phyloP scores from a whole-genome alignment of 768 basidiomycete species.

The Cystobasidium tubakii region DNA sequence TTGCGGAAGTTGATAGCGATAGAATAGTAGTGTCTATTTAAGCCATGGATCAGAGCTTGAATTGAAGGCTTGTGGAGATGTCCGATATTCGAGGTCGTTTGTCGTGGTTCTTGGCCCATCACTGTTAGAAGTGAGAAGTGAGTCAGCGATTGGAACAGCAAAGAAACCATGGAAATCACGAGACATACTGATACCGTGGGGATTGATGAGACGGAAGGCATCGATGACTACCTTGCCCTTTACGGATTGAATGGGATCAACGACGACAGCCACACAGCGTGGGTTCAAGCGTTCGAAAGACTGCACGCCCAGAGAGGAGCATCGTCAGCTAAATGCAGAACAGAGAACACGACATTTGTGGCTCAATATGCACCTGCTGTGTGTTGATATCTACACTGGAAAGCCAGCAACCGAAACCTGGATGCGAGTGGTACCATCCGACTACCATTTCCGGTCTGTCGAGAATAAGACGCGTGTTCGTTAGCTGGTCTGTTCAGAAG shows the following conservation, averaged over 20 bases:
- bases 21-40: conserved; percentile 97
- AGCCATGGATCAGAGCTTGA: conserved; percentile 75
- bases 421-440: conserved; percentile 99
- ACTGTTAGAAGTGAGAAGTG: conserved; percentile 50
- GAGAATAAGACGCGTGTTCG: conserved; percentile 21
- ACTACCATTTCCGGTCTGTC: conserved; percentile 91
- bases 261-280: conserved; percentile 91
- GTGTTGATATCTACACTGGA: conserved; percentile 99
- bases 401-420: conserved; percentile 98
- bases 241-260: conserved; percentile 98
- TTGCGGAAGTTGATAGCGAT: conserved; percentile 97
- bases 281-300: conserved; percentile 92
- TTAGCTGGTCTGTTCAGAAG: too few relatives aligned
- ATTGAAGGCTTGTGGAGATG: conserved; percentile 99
- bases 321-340: too few relatives aligned
- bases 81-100: conserved; percentile 96
- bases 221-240: conserved; percentile 96
- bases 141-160: background rate
- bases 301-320: conserved; percentile 51
- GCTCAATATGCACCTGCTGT: conserved; percentile 69
- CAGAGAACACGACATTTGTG: too few relatives aligned
- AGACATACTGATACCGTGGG: conserved; percentile 60
- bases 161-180: background rate
- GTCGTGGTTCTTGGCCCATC: conserved; percentile 86
- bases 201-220: conserved; percentile 94